Evolutionary conservation across 495 filamentous ascomycete genomes (phyloP), one percentile per base, ranked within the genome.

Genomic region (Penicillium manginii): DNA sequence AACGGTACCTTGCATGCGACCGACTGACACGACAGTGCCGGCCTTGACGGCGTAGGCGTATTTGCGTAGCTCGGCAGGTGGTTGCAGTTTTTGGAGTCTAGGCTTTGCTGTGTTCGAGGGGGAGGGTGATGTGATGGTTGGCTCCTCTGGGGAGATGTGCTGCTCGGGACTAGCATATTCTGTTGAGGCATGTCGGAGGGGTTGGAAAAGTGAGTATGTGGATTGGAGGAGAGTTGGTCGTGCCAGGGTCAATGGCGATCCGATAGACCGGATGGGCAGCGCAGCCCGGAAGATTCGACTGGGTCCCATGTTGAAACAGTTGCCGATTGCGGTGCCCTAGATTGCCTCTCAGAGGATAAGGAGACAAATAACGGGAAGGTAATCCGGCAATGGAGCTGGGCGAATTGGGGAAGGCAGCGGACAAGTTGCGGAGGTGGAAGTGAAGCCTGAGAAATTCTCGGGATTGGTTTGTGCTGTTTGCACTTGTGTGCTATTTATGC

Each of bases 11-110:
- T 77, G 65, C 78, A 81, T 81, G 39, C 69, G 67, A 52, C 77
- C 78, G 59, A 75, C 78, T 26, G 75, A 77, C 40, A 69, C 64
- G 21, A 81, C 78, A 33, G 78, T 81, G 61, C 78, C 78, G 56
- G 62, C 73, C 57, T 75, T 76, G 48, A 72, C 50, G 49, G 59
- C 55, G 57, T 69, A 77, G 62, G 75, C 72, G 58, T 78, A 79
- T 43, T 58, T 55, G 60, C 77, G 77, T 57, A 77, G 68, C 26
- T 56, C 58, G 18, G 74, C 69, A 22, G 75, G 67, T 14, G 55
- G 62, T 35, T 59, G 46, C 42, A 67, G 66, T 3, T 63, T 43
- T 26, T 32, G 50, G 39, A 43, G 40, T 43, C n/a, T 43, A n/a
- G 40, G 15, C 17, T 43, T 43, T n/a, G 40, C n/a, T 43, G 40